Conservation (phyloP, 306 rosid genomes). For the Begonia loranthoides region DNA sequence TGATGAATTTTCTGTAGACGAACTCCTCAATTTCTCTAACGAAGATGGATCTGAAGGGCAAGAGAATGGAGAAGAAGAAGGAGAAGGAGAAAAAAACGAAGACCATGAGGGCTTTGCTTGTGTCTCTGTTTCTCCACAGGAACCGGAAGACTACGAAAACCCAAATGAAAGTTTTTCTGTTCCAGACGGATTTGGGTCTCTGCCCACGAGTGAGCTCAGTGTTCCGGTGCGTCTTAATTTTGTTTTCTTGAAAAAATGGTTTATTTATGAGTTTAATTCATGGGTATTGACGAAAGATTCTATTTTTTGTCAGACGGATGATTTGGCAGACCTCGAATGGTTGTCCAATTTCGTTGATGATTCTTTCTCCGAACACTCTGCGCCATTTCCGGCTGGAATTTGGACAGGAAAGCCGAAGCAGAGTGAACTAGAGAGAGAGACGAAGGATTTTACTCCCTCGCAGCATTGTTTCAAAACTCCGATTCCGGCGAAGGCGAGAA, state of each 20-base stretch:
- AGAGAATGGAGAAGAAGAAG: conserved; percentile 16
- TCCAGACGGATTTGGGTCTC: conserved; percentile 16
- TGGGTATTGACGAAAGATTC: neutral
- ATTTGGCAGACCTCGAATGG: conserved; percentile 82
- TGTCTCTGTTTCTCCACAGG: conserved; percentile 16
- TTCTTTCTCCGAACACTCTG: conserved; percentile 47
- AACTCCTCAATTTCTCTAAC: conserved; percentile 65
- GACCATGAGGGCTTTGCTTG: conserved; percentile 8
- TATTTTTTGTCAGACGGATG: conserved; percentile 51
- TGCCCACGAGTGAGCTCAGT: conserved; percentile 47
- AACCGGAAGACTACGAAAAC: conserved; percentile 7
- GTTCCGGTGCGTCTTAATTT: conserved; percentile 43
- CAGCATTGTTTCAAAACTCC: conserved; percentile 44
- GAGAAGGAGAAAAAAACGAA: conserved; percentile 7
- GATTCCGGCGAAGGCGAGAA: conserved; percentile 75
- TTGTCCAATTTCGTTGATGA: conserved; percentile 85
- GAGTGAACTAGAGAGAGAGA: conserved; percentile 2
- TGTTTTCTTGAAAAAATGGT: neutral
- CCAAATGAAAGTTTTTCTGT: conserved; percentile 7
- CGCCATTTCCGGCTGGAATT: conserved; percentile 26
- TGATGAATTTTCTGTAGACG: conserved; percentile 69
- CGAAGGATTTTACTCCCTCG: conserved; percentile 4
- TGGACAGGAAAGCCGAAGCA: conserved; percentile 12
- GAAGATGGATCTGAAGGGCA: conserved; percentile 29
- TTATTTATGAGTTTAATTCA: neutral